Percentiles rank a stretch among this genome's conserved stretches.
Evolutionary conservation across 2,329 filamentous ascomycete genomes (phyloP).

Genomic region (Chaetomium sp.): DNA sequence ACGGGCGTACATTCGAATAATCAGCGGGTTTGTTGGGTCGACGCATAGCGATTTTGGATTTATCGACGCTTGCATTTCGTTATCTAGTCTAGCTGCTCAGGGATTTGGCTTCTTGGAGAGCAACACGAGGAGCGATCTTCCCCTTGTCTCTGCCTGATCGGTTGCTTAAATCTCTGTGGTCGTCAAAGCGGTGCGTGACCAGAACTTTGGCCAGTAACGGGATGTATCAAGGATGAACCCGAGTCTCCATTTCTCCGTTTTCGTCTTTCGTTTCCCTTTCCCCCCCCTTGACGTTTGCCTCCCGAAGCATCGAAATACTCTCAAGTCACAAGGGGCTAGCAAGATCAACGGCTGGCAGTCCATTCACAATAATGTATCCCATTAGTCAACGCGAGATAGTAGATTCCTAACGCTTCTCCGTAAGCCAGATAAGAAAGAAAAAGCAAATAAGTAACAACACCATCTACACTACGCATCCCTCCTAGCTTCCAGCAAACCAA

Average conservation of each 20-base stretch:
- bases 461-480: background rate
- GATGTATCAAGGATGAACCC: background rate
- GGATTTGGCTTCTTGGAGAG: background rate
- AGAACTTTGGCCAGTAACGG: background rate
- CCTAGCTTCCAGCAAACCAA: background rate
- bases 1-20: constrained; percentile 2
- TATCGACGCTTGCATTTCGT: constrained; percentile 7
- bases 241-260: background rate
- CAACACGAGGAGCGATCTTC: background rate
- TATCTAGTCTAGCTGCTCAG: background rate
- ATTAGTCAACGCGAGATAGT: background rate
- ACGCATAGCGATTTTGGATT: constrained; percentile 6
- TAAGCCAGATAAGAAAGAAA: background rate
- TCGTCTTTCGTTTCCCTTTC: background rate
- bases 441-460: background rate
- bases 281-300: background rate
- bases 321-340: background rate
- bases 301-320: background rate
- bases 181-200: background rate
- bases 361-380: background rate
- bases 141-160: background rate
- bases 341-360: background rate
- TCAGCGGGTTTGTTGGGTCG: constrained; percentile 8
- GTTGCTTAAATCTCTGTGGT: background rate
- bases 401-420: background rate